Evolutionary conservation across 2,329 filamentous ascomycete genomes (phyloP).

Genomic region (Pseudogymnoascus sp.): DNA sequence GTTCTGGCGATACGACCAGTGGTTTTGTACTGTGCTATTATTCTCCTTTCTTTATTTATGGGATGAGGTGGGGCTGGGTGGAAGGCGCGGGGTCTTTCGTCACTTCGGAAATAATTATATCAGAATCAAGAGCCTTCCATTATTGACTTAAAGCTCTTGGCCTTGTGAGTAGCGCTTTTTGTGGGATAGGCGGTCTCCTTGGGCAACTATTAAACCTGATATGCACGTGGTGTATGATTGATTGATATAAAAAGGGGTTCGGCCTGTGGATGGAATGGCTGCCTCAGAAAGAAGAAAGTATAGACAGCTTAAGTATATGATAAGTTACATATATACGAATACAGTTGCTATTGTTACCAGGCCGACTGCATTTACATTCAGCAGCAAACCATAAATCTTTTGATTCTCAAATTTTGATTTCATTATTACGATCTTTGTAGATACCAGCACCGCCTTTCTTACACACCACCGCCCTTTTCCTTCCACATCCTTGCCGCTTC

Average conservation of each 20-base stretch:
- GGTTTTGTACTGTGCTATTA: background rate
- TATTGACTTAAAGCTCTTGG: background rate
- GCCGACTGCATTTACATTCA: background rate
- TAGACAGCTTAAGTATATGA: background rate
- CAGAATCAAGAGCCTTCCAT: slow-evolving; percentile 1
- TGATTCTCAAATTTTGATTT: background rate
- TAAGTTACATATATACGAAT: background rate
- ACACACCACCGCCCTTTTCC: background rate
- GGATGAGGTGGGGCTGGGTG: background rate
- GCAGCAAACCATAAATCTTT: background rate
- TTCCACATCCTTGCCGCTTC: slow-evolving; percentile 7
- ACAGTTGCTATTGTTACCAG: background rate
- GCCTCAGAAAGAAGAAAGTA: background rate
- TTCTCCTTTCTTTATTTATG: background rate
- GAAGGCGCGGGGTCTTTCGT: background rate
- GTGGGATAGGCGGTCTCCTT: too few relatives aligned
- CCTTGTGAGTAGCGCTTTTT: background rate
- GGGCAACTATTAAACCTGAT: background rate
- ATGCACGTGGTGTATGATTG: background rate
- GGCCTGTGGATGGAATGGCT: background rate
- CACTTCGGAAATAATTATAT: slow-evolving; percentile 1
- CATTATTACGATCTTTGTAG: slow-evolving; percentile 2
- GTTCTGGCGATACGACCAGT: background rate
- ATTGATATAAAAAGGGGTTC: background rate
- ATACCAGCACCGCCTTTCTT: slow-evolving; percentile 15